Percentiles rank a stretch among this genome's conserved stretches.
These are phyloP conservation scores for Trichoderma atroviride DNA, from an alignment of 2,329 filamentous ascomycete species.

Conservation along the genomic window DNA sequence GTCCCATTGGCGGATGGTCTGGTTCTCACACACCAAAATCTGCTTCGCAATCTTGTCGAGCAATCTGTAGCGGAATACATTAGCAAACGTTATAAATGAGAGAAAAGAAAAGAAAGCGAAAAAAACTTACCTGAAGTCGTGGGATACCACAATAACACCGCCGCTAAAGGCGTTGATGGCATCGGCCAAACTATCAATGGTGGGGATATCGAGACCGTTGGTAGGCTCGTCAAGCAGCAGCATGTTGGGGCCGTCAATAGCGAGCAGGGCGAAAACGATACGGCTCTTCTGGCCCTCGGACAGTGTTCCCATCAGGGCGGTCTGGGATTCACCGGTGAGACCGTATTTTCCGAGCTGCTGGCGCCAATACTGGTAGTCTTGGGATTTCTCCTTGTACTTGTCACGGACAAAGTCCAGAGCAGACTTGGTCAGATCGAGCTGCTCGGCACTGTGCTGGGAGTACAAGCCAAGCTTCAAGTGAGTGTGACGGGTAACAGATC, in stretches of 20 bases:
- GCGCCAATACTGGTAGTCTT: constrained; percentile 99
- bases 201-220: constrained; percentile 98
- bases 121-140: constrained; percentile 88
- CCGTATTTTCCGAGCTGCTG: constrained; percentile 96
- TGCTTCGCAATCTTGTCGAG: constrained; percentile 99
- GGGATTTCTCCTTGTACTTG: constrained; percentile 84
- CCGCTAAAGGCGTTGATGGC: constrained; percentile 96
- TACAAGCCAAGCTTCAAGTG: constrained; percentile 98
- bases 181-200: constrained; percentile 95
- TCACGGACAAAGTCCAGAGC: constrained; percentile 96
- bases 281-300: constrained; percentile 97
- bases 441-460: constrained; percentile 97
- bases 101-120: too few relatives aligned
- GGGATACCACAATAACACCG: constrained; percentile 95
- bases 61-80: constrained; percentile 59
- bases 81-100: background rate
- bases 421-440: constrained; percentile 97
- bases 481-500: constrained; percentile 86
- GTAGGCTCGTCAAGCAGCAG: constrained; percentile 96
- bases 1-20: constrained; percentile 87
- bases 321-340: constrained; percentile 89
- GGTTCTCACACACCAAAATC: constrained; percentile 99
- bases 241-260: constrained; percentile 98
- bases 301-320: constrained; percentile 94
- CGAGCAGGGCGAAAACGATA: constrained; percentile 95